phyloP scores from a whole-genome alignment of 2,329 filamentous ascomycete genomes.

The Ceratocystis cubensis region DNA sequence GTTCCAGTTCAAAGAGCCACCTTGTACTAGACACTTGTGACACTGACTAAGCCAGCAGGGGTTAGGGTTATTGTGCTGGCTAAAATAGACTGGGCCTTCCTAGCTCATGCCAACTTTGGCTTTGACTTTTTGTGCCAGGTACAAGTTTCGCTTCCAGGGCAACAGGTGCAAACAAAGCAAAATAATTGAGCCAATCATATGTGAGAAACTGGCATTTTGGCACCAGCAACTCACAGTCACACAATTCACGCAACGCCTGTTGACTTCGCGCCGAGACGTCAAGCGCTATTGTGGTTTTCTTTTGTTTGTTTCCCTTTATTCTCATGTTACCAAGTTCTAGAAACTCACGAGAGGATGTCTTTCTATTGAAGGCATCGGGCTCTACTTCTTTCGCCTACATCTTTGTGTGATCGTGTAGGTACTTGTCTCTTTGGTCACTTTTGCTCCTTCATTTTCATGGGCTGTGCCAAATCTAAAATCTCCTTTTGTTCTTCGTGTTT shows the following conservation, averaged over 20 bases:
- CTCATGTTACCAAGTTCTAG: not conserved
- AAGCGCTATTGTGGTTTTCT: not conserved
- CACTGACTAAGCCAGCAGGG: constrained; percentile 1
- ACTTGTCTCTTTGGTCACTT: not conserved
- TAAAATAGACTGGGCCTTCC: not conserved
- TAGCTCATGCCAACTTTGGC: not conserved
- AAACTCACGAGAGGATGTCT: not conserved
- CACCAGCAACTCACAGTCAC: not conserved
- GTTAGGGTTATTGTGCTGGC: not conserved
- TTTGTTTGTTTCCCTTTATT: not conserved
- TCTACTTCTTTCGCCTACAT: not conserved
- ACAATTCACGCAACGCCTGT: not conserved
- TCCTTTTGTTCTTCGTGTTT: constrained; percentile 11
- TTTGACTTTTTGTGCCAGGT: not conserved
- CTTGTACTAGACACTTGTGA: constrained; percentile 3
- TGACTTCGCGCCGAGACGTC: not conserved
- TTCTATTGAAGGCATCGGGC: not conserved
- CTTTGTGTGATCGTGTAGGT: not conserved
- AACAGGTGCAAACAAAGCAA: constrained; percentile 16
- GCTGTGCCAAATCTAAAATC: constrained; percentile 14
- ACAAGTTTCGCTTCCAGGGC: constrained; percentile 18
- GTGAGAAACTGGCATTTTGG: not conserved
- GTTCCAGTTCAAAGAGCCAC: not conserved
- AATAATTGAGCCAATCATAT: constrained; percentile 5
- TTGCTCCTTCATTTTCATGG: not conserved